Evolutionary conservation across 352 stramenopile genomes (phyloP).

Genomic region (Phytophthora colocasiae): DNA sequence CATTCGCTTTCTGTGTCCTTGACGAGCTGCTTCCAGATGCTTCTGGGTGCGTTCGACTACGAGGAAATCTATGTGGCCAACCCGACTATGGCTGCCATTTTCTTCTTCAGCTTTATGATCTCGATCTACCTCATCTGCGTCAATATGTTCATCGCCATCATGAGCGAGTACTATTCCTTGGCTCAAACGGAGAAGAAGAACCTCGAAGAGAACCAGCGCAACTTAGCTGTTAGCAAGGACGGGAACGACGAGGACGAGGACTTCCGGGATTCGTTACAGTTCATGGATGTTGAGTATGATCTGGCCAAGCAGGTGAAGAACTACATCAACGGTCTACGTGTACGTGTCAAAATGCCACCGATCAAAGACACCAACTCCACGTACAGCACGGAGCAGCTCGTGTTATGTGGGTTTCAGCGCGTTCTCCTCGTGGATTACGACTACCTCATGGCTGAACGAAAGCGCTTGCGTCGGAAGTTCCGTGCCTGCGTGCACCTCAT

Average conservation of each 20-base stretch:
- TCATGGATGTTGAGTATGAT: conserved; percentile 81
- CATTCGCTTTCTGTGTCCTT: conserved; percentile 75
- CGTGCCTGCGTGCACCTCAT: conserved; percentile 64
- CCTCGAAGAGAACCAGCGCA: conserved; percentile 59
- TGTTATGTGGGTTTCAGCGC: conserved; percentile 67
- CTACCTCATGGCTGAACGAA: conserved; percentile 76
- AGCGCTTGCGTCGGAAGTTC: conserved; percentile 68
- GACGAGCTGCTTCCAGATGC: conserved; percentile 86
- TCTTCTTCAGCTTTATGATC: conserved; percentile 88
- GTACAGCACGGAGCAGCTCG: conserved; percentile 59
- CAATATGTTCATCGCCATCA: conserved; percentile 90
- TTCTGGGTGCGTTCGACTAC: conserved; percentile 83
- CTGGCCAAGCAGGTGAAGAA: conserved; percentile 72
- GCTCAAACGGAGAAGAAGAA: conserved; percentile 74
- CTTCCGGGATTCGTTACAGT: conserved; percentile 62
- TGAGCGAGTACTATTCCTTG: conserved; percentile 85
- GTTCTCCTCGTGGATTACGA: conserved; percentile 78
- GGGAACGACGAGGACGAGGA: conserved; percentile 41
- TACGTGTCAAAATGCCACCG: conserved; percentile 67
- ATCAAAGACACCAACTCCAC: conserved; percentile 37
- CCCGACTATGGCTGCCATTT: conserved; percentile 77
- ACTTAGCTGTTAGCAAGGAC: conserved; percentile 34
- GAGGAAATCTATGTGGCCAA: conserved; percentile 72
- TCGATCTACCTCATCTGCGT: conserved; percentile 83
- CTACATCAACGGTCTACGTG: conserved; percentile 60